phyloP scores from a whole-genome alignment of 177 flowering plant species.

The Vitis hybrid region DNA sequence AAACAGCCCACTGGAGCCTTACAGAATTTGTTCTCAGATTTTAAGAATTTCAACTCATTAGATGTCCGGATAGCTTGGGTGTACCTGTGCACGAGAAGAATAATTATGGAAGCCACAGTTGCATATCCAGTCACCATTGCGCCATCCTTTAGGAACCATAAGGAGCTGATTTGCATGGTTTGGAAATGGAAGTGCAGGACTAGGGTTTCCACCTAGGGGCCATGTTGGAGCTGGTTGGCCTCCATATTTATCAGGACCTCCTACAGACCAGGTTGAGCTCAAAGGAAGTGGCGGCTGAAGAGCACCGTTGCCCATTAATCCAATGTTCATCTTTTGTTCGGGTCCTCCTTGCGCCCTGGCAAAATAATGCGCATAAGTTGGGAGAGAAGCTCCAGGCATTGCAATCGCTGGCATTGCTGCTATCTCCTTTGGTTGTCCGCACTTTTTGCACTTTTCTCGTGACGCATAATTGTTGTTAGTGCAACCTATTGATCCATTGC shows the following conservation, averaged over 20 bases:
- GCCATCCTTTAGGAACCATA: conserved; percentile 80
- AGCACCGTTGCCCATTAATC: conserved; percentile 43
- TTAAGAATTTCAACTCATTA: neutral
- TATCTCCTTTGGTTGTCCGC: conserved; percentile 93
- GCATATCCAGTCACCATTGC: conserved; percentile 94
- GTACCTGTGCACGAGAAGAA: conserved; percentile 82
- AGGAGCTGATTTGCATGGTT: conserved; percentile 44
- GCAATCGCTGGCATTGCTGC: conserved; percentile 96
- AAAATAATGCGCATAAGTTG: conserved; percentile 78
- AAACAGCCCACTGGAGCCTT: neutral
- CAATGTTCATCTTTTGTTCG: conserved; percentile 54
- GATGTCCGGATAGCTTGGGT: neutral
- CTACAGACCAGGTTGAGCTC: conserved; percentile 50
- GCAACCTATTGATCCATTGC: conserved; percentile 93
- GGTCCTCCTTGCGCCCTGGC: conserved; percentile 65
- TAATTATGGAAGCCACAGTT: conserved; percentile 92
- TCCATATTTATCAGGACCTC: conserved; percentile 49
- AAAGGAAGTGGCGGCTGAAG: conserved; percentile 47
- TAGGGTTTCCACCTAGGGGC: conserved; percentile 43
- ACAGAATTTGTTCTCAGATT: neutral
- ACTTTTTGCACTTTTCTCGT: conserved; percentile 96
- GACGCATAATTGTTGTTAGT: conserved; percentile 99
- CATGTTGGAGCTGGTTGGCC: conserved; percentile 45
- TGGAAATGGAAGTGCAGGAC: conserved; percentile 38
- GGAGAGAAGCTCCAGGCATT: conserved; percentile 81